A percentile compares a stretch with the other conserved stretches of the same genome.
These are phyloP conservation scores for Irpex sp. DNA, from an alignment of 1,284 basidiomycete genomes.

Conservation along the genomic window DNA sequence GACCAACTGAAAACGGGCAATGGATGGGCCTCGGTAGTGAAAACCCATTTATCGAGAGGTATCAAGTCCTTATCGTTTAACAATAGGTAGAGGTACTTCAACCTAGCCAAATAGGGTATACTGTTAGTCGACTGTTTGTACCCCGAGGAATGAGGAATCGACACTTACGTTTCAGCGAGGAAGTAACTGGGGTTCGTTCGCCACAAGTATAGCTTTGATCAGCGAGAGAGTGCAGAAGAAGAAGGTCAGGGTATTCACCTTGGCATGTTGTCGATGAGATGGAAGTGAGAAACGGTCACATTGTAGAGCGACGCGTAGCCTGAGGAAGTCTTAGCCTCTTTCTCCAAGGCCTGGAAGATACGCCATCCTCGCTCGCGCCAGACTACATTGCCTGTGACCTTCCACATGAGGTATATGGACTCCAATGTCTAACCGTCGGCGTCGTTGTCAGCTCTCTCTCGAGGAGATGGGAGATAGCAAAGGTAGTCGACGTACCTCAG, in stretches of 20 bases:
- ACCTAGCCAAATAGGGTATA: constrained; percentile 48
- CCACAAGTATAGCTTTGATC: background rate
- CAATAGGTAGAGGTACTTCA: constrained; percentile 64
- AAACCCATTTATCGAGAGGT: constrained; percentile 69
- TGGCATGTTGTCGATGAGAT: constrained; percentile 53
- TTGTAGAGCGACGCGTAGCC: constrained; percentile 54
- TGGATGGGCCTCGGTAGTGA: constrained; percentile 82
- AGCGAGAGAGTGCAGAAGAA: background rate
- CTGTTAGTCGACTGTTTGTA: constrained; percentile 46
- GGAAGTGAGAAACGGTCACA: constrained; percentile 35
- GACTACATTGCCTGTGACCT: constrained; percentile 53
- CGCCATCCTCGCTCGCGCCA: constrained; percentile 75
- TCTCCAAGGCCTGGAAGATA: constrained; percentile 67
- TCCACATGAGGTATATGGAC: constrained; percentile 64
- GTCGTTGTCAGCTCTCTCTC: background rate
- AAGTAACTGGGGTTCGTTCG: constrained; percentile 44
- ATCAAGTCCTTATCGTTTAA: constrained; percentile 51
- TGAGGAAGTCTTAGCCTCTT: constrained; percentile 41
- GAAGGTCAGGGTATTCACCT: constrained; percentile 35
- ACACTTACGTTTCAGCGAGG: constrained; percentile 61
- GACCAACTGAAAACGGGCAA: constrained; percentile 72
- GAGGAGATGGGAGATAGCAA: background rate
- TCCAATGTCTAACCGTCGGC: constrained; percentile 51
- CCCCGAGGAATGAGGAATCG: constrained; percentile 33
- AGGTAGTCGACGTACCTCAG: constrained; percentile 44